A percentile compares a stretch with the other conserved stretches of the same genome.
phyloP scores from a whole-genome alignment of 2,329 filamentous ascomycete genomes.

The Clarireedia paspali region DNA sequence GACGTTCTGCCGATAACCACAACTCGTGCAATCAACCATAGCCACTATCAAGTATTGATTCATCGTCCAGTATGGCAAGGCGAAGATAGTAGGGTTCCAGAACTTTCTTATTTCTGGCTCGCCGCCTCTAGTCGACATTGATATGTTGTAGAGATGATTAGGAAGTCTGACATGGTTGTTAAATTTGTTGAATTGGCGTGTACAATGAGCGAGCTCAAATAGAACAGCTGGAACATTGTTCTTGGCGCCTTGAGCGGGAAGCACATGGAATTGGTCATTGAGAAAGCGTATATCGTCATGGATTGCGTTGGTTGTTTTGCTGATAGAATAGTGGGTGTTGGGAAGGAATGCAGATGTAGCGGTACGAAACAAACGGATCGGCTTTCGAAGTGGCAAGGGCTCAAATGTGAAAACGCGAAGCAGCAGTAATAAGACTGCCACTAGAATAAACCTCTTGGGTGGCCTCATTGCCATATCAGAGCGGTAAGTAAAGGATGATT shows the following conservation, averaged over 20 bases:
- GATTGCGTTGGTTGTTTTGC: not conserved
- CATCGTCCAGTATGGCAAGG: slow-evolving; percentile 32
- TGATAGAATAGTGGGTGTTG: slow-evolving; percentile 8
- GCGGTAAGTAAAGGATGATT: not conserved
- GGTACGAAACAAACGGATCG: not conserved
- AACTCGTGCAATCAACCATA: slow-evolving; percentile 29
- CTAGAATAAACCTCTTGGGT: slow-evolving; percentile 13
- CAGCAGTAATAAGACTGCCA: slow-evolving; percentile 9
- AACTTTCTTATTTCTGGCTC: slow-evolving; percentile 25
- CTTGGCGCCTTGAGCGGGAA: not conserved
- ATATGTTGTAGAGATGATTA: slow-evolving; percentile 31
- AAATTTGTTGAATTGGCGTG: slow-evolving; percentile 23
- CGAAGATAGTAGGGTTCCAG: slow-evolving; percentile 34
- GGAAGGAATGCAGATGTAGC: not conserved
- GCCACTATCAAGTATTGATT: slow-evolving; percentile 33
- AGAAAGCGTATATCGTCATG: no score
- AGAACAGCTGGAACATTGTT: slow-evolving; percentile 10
- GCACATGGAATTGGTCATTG: no score
- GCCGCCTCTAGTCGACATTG: slow-evolving; percentile 22
- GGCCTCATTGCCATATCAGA: slow-evolving; percentile 9
- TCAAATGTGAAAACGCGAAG: slow-evolving; percentile 1
- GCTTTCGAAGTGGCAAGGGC: no score
- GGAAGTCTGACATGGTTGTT: slow-evolving; percentile 31
- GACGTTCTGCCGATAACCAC: slow-evolving; percentile 32
- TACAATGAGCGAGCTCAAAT: slow-evolving; percentile 12